Conservation (phyloP, 306 rosid genomes). For the Luffa aegyptiaca region DNA sequence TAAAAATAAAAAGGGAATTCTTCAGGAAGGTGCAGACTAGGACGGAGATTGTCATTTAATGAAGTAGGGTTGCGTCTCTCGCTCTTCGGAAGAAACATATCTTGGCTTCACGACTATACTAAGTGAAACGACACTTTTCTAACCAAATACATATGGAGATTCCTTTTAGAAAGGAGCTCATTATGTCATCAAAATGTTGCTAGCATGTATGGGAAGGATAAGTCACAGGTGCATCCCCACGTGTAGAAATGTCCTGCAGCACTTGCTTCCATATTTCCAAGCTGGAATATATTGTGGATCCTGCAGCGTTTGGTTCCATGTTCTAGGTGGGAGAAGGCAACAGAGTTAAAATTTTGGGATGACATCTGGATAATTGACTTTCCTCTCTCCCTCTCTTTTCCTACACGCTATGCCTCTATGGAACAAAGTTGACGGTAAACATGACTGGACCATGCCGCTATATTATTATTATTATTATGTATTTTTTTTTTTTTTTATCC, state of each 20-base stretch:
- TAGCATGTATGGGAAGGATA: not conserved
- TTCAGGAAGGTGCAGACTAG: not conserved
- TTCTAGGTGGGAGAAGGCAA: not conserved
- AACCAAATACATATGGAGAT: not conserved
- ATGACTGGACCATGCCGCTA: not conserved
- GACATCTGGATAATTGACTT: not conserved
- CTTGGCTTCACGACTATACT: not conserved
- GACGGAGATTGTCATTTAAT: not conserved
- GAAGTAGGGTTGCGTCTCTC: not conserved
- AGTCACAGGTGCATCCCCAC: not conserved
- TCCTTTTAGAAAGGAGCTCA: not conserved
- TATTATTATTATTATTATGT: too few relatives aligned
- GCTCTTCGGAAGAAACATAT: not conserved
- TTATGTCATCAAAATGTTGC: not conserved
- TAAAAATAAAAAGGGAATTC: not conserved
- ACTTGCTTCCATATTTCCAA: not conserved
- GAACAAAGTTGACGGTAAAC: not conserved
- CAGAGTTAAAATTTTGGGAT: not conserved
- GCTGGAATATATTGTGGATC: not conserved
- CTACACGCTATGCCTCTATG: not conserved
- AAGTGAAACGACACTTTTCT: not conserved
- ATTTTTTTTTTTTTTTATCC: too few relatives aligned
- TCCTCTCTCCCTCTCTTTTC: not conserved
- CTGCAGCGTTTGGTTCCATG: not conserved
- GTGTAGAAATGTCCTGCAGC: not conserved